Evolutionary conservation across 129 eudicot genomes (phyloP).

Genomic region (Tanacetum coccineum): DNA sequence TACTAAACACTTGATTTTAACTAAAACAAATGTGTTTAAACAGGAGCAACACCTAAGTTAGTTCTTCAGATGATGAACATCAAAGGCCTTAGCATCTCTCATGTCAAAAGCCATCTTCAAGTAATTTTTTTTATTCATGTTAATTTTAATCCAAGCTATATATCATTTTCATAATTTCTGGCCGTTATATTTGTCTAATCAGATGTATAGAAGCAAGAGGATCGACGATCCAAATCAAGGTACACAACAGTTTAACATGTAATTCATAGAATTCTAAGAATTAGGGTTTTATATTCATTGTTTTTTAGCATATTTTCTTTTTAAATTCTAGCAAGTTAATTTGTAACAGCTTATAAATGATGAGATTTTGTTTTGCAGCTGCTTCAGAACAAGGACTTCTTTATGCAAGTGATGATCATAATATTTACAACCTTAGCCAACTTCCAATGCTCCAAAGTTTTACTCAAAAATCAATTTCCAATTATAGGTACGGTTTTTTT

Average conservation of each 20-base stretch:
- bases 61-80: conserved; percentile 82
- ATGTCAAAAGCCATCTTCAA: conserved; percentile 93
- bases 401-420: conserved; percentile 50
- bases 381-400: conserved; percentile 50
- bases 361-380: conserved; percentile 11
- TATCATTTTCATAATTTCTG: not conserved
- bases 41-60: conserved; percentile 87
- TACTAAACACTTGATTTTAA: not conserved
- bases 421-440: conserved; percentile 70
- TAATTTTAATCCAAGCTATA: too few species aligned
- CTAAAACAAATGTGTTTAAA: not conserved
- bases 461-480: conserved; percentile 45
- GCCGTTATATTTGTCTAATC: conserved; percentile 11
- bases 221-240: conserved; percentile 69
- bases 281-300: conserved; percentile 5
- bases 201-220: conserved; percentile 93
- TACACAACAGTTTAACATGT: not conserved
- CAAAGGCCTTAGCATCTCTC: conserved; percentile 85
- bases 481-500: conserved; percentile 45
- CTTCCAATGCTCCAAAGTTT: conserved; percentile 76
- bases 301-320: not conserved
- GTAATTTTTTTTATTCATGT: conserved; percentile 25
- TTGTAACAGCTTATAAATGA: not conserved
- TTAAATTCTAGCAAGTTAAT: not conserved
- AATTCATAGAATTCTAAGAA: not conserved